These are phyloP conservation scores for Lotmaria passim DNA, from an alignment of 208 protist species.

Conservation along the genomic window DNA sequence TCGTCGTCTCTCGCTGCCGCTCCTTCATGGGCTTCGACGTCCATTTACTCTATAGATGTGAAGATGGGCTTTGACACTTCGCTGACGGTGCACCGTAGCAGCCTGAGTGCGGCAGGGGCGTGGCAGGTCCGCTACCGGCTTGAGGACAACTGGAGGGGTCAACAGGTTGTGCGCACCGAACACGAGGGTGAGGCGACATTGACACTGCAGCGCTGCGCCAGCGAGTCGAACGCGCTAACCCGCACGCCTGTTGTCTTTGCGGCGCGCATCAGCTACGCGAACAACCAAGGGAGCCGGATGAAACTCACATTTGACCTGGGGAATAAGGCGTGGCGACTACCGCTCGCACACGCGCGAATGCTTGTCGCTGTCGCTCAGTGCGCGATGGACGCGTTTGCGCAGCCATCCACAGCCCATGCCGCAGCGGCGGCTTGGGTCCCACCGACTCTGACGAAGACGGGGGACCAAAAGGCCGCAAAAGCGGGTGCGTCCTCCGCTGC, in stretches of 20 bases:
- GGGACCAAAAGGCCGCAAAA: neutral
- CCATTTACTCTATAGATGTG: slow-evolving; percentile 12
- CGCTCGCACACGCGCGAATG: slow-evolving; percentile 18
- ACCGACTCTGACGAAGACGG: neutral
- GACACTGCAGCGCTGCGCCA: slow-evolving; percentile 12
- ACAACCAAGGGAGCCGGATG: neutral
- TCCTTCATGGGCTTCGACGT: slow-evolving; percentile 5
- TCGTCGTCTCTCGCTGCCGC: neutral
- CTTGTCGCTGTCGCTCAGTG: neutral
- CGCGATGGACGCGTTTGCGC: neutral
- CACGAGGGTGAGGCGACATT: slow-evolving; percentile 21
- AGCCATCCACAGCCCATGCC: neutral
- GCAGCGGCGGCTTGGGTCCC: neutral
- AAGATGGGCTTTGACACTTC: slow-evolving; percentile 17
- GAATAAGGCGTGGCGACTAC: slow-evolving; percentile 17
- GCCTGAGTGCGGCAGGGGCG: slow-evolving; percentile 7
- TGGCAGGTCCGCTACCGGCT: slow-evolving; percentile 18
- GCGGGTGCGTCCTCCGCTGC: neutral
- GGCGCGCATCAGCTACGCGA: neutral
- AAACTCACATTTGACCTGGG: slow-evolving; percentile 3
- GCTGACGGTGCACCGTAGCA: slow-evolving; percentile 7
- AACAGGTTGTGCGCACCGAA: slow-evolving; percentile 13
- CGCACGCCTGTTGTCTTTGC: slow-evolving; percentile 9
- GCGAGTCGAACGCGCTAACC: slow-evolving; percentile 14
- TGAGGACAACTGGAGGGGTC: slow-evolving; percentile 4